Conservation (phyloP, 2,329 filamentous ascomycete species). For the Sclerotinia sclerotiorum region DNA sequence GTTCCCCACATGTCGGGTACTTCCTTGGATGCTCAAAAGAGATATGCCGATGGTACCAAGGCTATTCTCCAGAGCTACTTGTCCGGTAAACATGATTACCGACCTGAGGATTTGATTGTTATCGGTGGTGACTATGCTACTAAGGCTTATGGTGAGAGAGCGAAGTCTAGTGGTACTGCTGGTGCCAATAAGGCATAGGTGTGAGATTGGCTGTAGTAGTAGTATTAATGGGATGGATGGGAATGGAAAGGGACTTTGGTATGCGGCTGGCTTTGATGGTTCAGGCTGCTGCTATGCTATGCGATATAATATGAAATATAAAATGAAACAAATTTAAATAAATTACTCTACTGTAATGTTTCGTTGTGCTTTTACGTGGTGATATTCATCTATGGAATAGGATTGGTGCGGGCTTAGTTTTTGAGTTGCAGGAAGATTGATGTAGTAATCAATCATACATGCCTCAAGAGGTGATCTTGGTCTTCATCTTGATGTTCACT, state of each 20-base stretch:
- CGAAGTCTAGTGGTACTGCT: constrained; percentile 28
- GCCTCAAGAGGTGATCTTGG: no score
- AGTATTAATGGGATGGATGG: neutral
- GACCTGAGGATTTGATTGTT: constrained; percentile 86
- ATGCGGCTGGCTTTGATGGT: constrained; percentile 3
- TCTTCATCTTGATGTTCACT: no score
- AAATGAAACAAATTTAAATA: neutral
- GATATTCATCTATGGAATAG: no score
- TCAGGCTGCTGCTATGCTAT: constrained; percentile 8
- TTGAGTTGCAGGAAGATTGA: no score
- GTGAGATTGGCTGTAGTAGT: neutral
- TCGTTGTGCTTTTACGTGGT: neutral
- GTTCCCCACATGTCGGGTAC: constrained; percentile 99
- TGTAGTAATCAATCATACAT: no score
- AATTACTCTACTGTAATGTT: neutral
- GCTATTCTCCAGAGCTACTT: constrained; percentile 90
- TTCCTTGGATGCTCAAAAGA: constrained; percentile 94
- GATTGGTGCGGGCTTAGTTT: no score
- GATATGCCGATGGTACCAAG: constrained; percentile 87
- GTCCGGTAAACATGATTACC: constrained; percentile 82
- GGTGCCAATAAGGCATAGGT: constrained; percentile 20
- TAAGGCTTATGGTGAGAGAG: constrained; percentile 53
- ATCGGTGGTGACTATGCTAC: constrained; percentile 89
- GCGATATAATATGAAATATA: neutral
- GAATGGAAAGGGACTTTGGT: neutral